Evolutionary conservation across 345 rosid genomes (phyloP), one percentile per base, ranked within the genome.

Genomic region (Salix dunnii): DNA sequence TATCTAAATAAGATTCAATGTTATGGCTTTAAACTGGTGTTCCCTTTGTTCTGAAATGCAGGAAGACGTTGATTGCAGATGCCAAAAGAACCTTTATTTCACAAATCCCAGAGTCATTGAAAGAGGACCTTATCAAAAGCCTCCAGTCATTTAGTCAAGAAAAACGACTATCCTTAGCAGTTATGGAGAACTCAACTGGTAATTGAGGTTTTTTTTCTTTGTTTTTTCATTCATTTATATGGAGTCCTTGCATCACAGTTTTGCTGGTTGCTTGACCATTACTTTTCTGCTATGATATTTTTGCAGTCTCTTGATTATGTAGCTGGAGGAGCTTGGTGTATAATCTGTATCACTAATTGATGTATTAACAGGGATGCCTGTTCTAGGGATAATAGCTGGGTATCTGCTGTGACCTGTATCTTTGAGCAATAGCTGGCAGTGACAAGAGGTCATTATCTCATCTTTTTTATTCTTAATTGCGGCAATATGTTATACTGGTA

Each of bases 21-120:
- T 73, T 38, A 31, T 71, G 38, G 55, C n/a, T 78, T 38, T 36
- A 67, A 60, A 11, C 33, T 38, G 30, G 40, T 27, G 0, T 55
- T 78, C 42, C 51, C 55, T 43, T 71, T 28, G 40, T 21, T 25
- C 35, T 61, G 72, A 43, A 43, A 66, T 86, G 86, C 89, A 94
- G 98, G 93, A 88, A 86, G 82, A 74, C 71, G 84, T 80, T 96
- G 89, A 87, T 90, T 30, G 85, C 80, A 68, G 92, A 91, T 78
- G 96, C 92, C 81, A 90, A 84, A 82, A 36, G 85, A 71, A 79
- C 81, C 25, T 87, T 87, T 64, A 85, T 79, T 73, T 76, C 91
- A 6, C 82, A 89, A 79, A 87, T 96, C 62, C 98, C 99, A 0
- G 91, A 88, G 66, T 82, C 89, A 27, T 74, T 96, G 82, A 96